phyloP scores from a whole-genome alignment of 306 rosid species.

The Psophocarpus tetragonolobus region DNA sequence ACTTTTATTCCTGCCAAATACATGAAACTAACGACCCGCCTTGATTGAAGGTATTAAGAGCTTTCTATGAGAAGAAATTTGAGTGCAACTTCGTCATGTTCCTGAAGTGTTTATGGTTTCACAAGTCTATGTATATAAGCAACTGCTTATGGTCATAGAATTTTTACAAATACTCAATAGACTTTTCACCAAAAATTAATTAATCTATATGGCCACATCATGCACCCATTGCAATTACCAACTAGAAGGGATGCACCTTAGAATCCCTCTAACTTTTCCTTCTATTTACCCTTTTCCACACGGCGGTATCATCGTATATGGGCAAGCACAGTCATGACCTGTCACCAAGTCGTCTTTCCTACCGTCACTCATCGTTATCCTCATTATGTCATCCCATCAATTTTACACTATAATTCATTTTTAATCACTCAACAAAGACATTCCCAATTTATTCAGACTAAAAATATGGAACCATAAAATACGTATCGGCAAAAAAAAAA shows the following conservation, averaged over 20 bases:
- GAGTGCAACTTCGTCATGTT: neutral
- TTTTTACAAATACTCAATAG: neutral
- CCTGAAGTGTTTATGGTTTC: neutral
- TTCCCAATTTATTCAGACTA: too few relatives aligned
- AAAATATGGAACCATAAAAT: too few relatives aligned
- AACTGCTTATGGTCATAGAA: neutral
- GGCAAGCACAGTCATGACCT: neutral
- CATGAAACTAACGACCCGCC: neutral
- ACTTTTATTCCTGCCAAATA: neutral
- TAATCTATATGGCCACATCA: neutral
- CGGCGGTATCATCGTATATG: neutral
- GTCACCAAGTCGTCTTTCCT: neutral
- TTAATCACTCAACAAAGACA: too few relatives aligned
- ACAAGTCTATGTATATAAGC: too few relatives aligned
- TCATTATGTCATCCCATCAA: neutral
- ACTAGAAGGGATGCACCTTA: neutral
- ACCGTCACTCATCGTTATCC: neutral
- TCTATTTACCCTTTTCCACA: neutral
- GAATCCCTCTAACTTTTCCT: neutral
- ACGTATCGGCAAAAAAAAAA: too few relatives aligned
- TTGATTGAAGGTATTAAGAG: too few relatives aligned
- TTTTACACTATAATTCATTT: too few relatives aligned
- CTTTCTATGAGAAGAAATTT: neutral
- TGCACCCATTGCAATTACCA: neutral
- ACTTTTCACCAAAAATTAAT: neutral